Conservation (phyloP, 192 early-diverging fungal species). For the Dissophora ornata region DNA sequence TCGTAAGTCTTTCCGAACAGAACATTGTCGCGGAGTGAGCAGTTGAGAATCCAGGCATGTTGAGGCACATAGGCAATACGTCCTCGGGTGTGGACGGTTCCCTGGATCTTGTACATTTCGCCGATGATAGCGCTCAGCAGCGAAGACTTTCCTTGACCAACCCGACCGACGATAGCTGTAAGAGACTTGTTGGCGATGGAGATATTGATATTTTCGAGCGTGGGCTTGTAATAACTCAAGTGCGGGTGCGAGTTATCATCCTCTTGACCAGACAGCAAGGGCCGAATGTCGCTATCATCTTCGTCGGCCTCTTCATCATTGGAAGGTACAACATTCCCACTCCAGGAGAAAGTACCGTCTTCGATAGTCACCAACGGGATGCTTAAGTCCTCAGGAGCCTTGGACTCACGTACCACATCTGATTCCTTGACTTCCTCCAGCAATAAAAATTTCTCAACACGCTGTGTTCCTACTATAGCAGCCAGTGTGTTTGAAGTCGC, state of each 20-base stretch:
- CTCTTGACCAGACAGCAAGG: slow-evolving; percentile 1
- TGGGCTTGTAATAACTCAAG: slow-evolving; percentile 26
- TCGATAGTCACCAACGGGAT: slow-evolving; percentile 9
- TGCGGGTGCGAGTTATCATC: not conserved
- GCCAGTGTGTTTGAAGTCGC: slow-evolving; percentile 64
- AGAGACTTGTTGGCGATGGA: slow-evolving; percentile 61
- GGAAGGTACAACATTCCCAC: not conserved
- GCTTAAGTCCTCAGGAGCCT: not conserved
- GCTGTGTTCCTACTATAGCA: slow-evolving; percentile 63
- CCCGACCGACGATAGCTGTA: slow-evolving; percentile 64
- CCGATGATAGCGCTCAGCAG: slow-evolving; percentile 70
- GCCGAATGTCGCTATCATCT: not conserved
- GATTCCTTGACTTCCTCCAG: slow-evolving; percentile 32
- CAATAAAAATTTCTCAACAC: slow-evolving; percentile 60
- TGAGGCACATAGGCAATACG: slow-evolving; percentile 79
- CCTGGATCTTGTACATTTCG: slow-evolving; percentile 82
- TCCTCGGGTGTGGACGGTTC: slow-evolving; percentile 68
- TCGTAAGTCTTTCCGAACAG: slow-evolving; percentile 81
- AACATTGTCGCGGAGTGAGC: slow-evolving; percentile 91
- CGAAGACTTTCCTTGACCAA: slow-evolving; percentile 75
- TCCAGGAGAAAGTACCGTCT: slow-evolving; percentile 18
- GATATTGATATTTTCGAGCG: slow-evolving; percentile 24
- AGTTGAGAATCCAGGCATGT: slow-evolving; percentile 96
- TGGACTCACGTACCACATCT: not conserved
- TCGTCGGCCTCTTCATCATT: not conserved